Conservation (phyloP, 768 basidiomycete genomes). For the Gyrodon lividus region DNA sequence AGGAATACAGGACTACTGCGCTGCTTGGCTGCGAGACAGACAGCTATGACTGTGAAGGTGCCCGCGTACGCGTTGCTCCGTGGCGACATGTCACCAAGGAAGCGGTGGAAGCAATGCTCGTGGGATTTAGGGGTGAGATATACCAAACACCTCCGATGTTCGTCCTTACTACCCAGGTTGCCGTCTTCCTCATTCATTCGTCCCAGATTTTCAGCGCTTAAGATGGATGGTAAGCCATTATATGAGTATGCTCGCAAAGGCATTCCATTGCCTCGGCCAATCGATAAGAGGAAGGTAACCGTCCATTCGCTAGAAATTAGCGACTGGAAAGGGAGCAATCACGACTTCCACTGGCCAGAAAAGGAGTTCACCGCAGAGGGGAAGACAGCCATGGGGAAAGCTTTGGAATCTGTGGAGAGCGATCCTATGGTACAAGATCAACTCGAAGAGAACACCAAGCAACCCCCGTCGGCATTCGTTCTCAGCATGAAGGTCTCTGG, state of each 20-base stretch:
- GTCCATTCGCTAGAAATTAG: constrained; percentile 79
- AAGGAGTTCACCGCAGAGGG: constrained; percentile 68
- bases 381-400: constrained; percentile 63
- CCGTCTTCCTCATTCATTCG: constrained; percentile 6
- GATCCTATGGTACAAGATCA: constrained; percentile 36
- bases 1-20: constrained; percentile 93
- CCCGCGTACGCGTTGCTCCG: constrained; percentile 69
- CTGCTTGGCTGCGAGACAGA: constrained; percentile 94
- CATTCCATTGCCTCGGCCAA: constrained; percentile 91
- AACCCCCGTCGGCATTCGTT: constrained; percentile 72
- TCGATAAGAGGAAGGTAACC: constrained; percentile 80
- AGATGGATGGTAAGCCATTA: constrained; percentile 95
- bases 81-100: constrained; percentile 85
- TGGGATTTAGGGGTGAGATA: constrained; percentile 82
- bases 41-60: constrained; percentile 89
- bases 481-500: constrained; percentile 92
- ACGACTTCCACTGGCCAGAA: constrained; percentile 74
- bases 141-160: constrained; percentile 92
- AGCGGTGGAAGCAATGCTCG: constrained; percentile 64
- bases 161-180: constrained; percentile 13
- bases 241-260: constrained; percentile 95
- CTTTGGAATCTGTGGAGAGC: constrained; percentile 53
- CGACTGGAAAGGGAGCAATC: constrained; percentile 76
- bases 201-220: constrained; percentile 90
- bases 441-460: constrained; percentile 33